phyloP scores from a whole-genome alignment of 345 rosid species.

The Iberis pinnata region DNA sequence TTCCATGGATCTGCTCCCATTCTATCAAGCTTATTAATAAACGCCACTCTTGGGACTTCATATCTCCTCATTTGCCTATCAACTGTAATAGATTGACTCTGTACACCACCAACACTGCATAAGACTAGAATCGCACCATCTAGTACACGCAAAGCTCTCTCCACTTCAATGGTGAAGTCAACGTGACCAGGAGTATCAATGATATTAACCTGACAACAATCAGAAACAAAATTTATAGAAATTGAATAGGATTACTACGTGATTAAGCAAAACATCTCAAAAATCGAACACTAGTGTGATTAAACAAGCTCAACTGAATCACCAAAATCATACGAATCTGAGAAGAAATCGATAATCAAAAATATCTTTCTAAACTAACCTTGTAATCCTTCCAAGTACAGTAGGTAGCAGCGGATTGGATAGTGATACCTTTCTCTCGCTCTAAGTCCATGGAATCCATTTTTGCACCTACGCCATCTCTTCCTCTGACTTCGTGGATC shows the following conservation, averaged over 20 bases:
- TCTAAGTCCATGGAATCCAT: conserved; percentile 99
- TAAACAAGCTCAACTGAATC: no score
- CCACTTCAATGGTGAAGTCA: conserved; percentile 97
- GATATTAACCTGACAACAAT: conserved; percentile 72
- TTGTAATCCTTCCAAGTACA: conserved; percentile 91
- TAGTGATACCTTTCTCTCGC: conserved; percentile 96
- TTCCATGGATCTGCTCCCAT: conserved; percentile 99
- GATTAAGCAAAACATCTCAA: not conserved
- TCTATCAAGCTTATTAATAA: conserved; percentile 95
- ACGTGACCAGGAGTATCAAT: conserved; percentile 98
- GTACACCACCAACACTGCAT: conserved; percentile 98
- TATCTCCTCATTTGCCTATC: conserved; percentile 99
- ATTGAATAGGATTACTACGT: not conserved
- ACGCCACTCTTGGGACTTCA: conserved; percentile 84
- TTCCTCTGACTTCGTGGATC: conserved; percentile 97
- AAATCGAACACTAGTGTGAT: not conserved
- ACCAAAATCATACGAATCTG: not conserved
- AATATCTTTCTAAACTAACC: conserved; percentile 31
- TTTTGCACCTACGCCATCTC: conserved; percentile 96
- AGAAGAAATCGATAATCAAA: not conserved
- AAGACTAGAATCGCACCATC: conserved; percentile 94
- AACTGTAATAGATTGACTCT: conserved; percentile 97
- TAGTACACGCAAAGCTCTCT: conserved; percentile 91
- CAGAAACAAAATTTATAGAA: no score
- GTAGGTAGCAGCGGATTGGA: conserved; percentile 97